These are phyloP conservation scores for Kwoniella dendrophila DNA, from an alignment of 768 basidiomycete species.

Conservation along the genomic window DNA sequence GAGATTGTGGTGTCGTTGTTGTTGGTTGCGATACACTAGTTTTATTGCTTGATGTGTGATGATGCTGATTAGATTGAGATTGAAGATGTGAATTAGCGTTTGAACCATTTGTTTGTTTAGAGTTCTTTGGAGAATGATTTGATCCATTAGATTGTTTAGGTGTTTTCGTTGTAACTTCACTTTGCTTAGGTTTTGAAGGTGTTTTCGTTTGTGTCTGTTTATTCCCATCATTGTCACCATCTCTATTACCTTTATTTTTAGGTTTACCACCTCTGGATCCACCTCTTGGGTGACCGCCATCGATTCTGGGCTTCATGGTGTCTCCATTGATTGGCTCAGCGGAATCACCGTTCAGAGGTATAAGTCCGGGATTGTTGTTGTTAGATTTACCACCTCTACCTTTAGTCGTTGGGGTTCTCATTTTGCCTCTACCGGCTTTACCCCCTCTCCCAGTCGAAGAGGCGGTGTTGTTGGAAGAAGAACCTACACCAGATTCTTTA, in stretches of 20 bases:
- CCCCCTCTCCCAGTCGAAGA: background rate
- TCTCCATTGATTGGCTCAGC: too few relatives aligned
- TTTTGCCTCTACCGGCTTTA: slow-evolving; percentile 3
- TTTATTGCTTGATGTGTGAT: background rate
- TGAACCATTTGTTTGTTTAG: too few relatives aligned
- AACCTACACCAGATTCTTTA: background rate
- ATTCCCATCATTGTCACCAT: background rate
- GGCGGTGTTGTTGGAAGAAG: too few relatives aligned
- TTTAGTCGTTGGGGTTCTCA: slow-evolving; percentile 5
- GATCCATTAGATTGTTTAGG: too few relatives aligned
- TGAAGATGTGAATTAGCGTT: too few relatives aligned
- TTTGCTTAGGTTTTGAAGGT: background rate
- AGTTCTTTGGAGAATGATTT: too few relatives aligned
- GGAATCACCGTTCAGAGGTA: too few relatives aligned
- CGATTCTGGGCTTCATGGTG: too few relatives aligned
- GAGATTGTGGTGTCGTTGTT: slow-evolving; percentile 1
- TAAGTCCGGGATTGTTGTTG: too few relatives aligned
- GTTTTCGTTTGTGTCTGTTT: background rate
- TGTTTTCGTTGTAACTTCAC: too few relatives aligned
- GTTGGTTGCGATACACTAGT: background rate
- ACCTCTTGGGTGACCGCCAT: background rate
- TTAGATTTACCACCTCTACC: slow-evolving; percentile 3
- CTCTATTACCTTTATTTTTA: background rate
- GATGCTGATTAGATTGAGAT: background rate
- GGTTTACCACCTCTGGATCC: slow-evolving; percentile 7